Evolutionary conservation across 2,329 filamentous ascomycete species (phyloP).

Genomic region (Venturia aucupariae): DNA sequence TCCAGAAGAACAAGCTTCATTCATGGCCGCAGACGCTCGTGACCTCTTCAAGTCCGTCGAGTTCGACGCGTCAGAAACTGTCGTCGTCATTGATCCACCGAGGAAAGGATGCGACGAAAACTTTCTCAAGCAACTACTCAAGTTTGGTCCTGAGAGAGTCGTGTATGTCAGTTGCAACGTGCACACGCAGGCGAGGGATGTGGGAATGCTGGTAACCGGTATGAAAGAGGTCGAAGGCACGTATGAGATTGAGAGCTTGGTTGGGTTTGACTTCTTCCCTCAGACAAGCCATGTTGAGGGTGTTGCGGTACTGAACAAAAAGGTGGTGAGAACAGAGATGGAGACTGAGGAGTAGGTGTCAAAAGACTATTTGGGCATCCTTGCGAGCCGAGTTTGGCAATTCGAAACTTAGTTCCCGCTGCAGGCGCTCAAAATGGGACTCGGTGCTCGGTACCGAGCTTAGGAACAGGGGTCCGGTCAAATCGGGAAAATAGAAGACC

Average conservation of each 20-base stretch:
- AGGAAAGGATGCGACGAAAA: conserved; percentile 84
- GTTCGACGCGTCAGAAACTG: conserved; percentile 71
- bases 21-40: conserved; percentile 81
- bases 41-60: conserved; percentile 68
- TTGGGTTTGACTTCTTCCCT: conserved; percentile 96
- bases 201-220: conserved; percentile 77
- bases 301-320: conserved; percentile 45
- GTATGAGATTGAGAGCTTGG: conserved; percentile 83
- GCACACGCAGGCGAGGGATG: conserved; percentile 89
- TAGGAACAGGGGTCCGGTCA: background rate
- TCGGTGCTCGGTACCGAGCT: background rate
- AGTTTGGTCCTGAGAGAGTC: conserved; percentile 67
- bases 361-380: background rate
- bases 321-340: background rate
- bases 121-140: conserved; percentile 73
- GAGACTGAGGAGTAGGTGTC: background rate
- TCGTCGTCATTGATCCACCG: conserved; percentile 93
- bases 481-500: background rate
- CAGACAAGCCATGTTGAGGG: conserved; percentile 65
- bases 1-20: conserved; percentile 57
- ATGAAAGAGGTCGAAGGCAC: conserved; percentile 31
- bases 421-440: background rate
- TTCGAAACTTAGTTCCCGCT: background rate
- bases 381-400: background rate
- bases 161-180: conserved; percentile 98